These are phyloP conservation scores for Xerocomus potaroensis DNA, from an alignment of 768 basidiomycete genomes.

Conservation along the genomic window DNA sequence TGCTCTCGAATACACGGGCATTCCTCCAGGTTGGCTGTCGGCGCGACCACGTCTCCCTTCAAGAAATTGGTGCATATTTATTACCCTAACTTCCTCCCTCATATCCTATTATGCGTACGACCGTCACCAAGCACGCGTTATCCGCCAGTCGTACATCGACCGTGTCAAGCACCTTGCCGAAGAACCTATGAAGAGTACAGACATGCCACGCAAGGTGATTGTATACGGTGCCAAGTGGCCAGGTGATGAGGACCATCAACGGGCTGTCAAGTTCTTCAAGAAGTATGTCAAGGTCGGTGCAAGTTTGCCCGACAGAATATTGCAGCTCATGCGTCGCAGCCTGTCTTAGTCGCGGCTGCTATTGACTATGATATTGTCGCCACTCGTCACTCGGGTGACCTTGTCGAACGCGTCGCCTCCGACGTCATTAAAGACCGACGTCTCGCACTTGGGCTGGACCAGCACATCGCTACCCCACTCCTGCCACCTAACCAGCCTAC, in stretches of 20 bases:
- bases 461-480: constrained; percentile 31
- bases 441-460: constrained; percentile 58
- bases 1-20: constrained; percentile 65
- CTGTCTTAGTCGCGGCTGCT: constrained; percentile 89
- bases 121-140: constrained; percentile 70
- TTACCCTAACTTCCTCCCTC: constrained; percentile 66
- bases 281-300: constrained; percentile 90
- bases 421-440: constrained; percentile 70
- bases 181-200: constrained; percentile 58
- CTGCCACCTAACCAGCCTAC: constrained; percentile 49
- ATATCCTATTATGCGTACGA: constrained; percentile 82
- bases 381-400: constrained; percentile 82
- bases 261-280: constrained; percentile 83
- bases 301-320: constrained; percentile 9
- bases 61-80: constrained; percentile 92
- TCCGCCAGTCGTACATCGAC: constrained; percentile 74
- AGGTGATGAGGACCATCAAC: constrained; percentile 88
- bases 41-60: constrained; percentile 86
- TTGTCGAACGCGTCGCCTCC: constrained; percentile 71
- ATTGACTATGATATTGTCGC: constrained; percentile 85
- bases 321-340: constrained; percentile 45
- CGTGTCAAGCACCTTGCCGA: constrained; percentile 77
- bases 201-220: constrained; percentile 69
- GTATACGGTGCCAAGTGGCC: constrained; percentile 92
- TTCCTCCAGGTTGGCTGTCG: constrained; percentile 73